Percentiles rank a stretch among this genome's conserved stretches.
Evolutionary conservation across 192 early-diverging fungal species (phyloP).

Genomic region (Haplosporangium gracile): DNA sequence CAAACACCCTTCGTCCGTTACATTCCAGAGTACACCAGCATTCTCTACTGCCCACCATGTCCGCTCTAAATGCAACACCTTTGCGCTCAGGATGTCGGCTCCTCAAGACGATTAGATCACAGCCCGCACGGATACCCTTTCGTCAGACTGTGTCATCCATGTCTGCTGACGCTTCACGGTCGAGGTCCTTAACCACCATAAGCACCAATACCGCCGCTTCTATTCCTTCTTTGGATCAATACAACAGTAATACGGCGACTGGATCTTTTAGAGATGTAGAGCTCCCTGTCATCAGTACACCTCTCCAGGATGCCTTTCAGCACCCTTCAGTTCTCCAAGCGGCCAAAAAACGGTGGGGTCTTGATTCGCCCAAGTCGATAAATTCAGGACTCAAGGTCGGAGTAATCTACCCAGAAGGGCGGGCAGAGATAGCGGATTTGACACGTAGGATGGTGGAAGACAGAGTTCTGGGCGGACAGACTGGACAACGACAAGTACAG

Average conservation of each 20-base stretch:
- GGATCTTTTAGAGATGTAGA: too few species aligned
- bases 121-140: not conserved
- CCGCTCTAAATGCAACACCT: not conserved
- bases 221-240: too few species aligned
- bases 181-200: too few species aligned
- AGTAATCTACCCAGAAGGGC: slow-evolving; percentile 24
- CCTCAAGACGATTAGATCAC: not conserved
- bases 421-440: slow-evolving; percentile 17
- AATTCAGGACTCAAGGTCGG: not conserved
- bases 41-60: not conserved
- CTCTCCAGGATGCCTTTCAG: slow-evolving; percentile 6
- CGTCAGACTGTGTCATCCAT: not conserved
- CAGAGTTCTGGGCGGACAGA: slow-evolving; percentile 10
- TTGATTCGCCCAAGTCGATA: not conserved
- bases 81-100: not conserved
- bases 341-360: slow-evolving; percentile 29
- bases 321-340: not conserved
- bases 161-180: too few species aligned
- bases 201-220: too few species aligned
- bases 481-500: not conserved
- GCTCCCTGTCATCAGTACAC: too few species aligned
- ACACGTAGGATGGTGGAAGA: slow-evolving; percentile 2
- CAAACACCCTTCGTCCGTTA: too few species aligned
- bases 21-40: not conserved
- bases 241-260: too few species aligned